Evolutionary conservation across 1,284 basidiomycete genomes (phyloP), one percentile per base, ranked within the genome.

Genomic region (Puccinia hordei): DNA sequence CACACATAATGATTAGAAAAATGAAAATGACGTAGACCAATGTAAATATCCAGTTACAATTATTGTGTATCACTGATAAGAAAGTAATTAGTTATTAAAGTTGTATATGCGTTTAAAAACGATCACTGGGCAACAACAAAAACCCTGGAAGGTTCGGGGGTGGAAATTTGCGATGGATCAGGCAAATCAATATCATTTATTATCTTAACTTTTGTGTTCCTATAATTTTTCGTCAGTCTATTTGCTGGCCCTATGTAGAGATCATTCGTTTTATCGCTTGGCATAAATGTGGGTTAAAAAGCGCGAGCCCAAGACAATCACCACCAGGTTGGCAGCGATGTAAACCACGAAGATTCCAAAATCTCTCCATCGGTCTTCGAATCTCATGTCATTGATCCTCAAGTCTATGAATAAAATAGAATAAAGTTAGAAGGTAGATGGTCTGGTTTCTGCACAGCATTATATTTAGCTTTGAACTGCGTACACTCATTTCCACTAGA

Each of bases 311-410:
- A 81, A 46, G 83, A 83, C 15, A 71, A 71, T 46, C 13, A 61
- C 44, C 15, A 79, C n/a, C 19, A 85, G 75, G 82, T 92, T 92
- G 86, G 92, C 89, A 22, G 87, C 83, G 82, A 91, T 88, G 86
- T 89, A 93, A 0, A 86, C 90, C 84, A 88, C 88, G 81, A 93
- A 86, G 69, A 93, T 85, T 0, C 90, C 91, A 68, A 90, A 87
- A 85, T 92, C 86, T 17, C 90, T 87, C 90, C 90, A 92, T 78
- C 88, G 79, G 65, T 57, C 17, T 12, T 8, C 49, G 35, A 46
- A 81, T 35, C 33, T 51, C 61, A 82, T 82, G 51, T 63, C 77
- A 63, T 81, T 77, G 6, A 27, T 33, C n/a, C 27, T 77, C 41
- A 65, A 38, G 30, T 49, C 74, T 65, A 24, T 17, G 15, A 66